phyloP scores from a whole-genome alignment of 2,329 filamentous ascomycete species.

The Colletotrichum cereale region DNA sequence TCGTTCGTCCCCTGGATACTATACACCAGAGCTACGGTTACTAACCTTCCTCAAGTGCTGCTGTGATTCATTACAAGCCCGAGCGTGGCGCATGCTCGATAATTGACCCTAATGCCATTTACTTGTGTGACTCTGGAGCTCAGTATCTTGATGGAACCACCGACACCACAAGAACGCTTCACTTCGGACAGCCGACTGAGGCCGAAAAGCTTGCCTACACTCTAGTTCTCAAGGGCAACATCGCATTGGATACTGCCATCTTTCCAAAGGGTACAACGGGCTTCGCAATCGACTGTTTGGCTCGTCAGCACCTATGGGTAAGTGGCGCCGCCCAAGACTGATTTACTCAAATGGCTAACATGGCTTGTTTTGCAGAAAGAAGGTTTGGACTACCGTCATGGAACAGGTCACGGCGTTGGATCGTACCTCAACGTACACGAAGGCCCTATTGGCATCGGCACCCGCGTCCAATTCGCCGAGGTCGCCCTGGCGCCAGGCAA shows the following conservation, averaged over 20 bases:
- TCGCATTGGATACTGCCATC: slow-evolving; percentile 85
- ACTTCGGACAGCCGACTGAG: slow-evolving; percentile 87
- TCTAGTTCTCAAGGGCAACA: slow-evolving; percentile 93
- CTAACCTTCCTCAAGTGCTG: slow-evolving; percentile 67
- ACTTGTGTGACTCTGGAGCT: slow-evolving; percentile 97
- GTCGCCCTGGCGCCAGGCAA: slow-evolving; percentile 92
- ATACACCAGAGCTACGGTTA: not conserved
- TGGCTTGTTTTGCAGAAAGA: slow-evolving; percentile 61
- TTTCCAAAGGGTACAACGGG: slow-evolving; percentile 97
- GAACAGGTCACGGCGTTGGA: slow-evolving; percentile 95
- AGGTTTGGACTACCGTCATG: slow-evolving; percentile 94
- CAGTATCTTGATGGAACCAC: slow-evolving; percentile 97
- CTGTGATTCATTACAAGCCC: slow-evolving; percentile 95
- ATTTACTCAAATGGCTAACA: slow-evolving; percentile 41
- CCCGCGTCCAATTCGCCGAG: slow-evolving; percentile 89
- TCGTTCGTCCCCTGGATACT: not conserved
- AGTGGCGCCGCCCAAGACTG: slow-evolving; percentile 44
- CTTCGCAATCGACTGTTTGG: slow-evolving; percentile 89
- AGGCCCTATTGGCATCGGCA: slow-evolving; percentile 96
- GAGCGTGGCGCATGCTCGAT: slow-evolving; percentile 83
- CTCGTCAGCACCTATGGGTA: slow-evolving; percentile 93
- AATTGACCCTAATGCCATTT: slow-evolving; percentile 88
- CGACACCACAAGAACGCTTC: slow-evolving; percentile 92
- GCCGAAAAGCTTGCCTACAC: slow-evolving; percentile 93
- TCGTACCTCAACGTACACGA: slow-evolving; percentile 98